Evolutionary conservation across 2,329 filamentous ascomycete genomes (phyloP).

Genomic region (Didymella keratinophila): DNA sequence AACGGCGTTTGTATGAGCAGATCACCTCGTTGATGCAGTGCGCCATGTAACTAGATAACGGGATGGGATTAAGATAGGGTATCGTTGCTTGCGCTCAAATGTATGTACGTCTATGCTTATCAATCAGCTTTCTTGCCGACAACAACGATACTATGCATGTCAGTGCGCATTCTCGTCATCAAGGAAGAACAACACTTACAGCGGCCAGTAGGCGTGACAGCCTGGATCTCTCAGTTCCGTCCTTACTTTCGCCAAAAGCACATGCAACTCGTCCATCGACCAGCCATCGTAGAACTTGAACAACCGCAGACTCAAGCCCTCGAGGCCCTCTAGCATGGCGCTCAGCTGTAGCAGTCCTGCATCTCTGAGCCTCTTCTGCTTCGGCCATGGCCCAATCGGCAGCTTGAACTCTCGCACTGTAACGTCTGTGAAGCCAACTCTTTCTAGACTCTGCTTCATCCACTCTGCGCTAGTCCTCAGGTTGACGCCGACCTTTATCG

Average conservation of each 20-base stretch:
- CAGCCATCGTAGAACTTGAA: slow-evolving; percentile 37
- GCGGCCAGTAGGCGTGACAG: slow-evolving; percentile 41
- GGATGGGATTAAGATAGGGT: not conserved
- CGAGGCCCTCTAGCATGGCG: slow-evolving; percentile 40
- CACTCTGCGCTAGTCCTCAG: slow-evolving; percentile 35
- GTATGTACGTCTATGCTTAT: not conserved
- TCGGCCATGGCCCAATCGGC: slow-evolving; percentile 35
- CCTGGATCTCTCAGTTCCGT: slow-evolving; percentile 39
- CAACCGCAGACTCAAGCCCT: slow-evolving; percentile 35
- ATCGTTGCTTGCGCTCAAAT: not conserved
- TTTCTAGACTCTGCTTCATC: slow-evolving; percentile 23
- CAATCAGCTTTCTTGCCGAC: slow-evolving; percentile 8
- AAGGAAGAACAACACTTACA: slow-evolving; percentile 31
- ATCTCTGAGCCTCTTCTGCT: slow-evolving; percentile 31
- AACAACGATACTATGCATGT: slow-evolving; percentile 9
- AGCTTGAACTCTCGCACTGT: slow-evolving; percentile 30
- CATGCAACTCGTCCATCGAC: slow-evolving; percentile 38
- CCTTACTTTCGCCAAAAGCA: slow-evolving; percentile 46
- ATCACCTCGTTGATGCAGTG: no score
- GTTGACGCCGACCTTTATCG: slow-evolving; percentile 31
- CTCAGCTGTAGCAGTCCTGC: slow-evolving; percentile 39
- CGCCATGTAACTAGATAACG: no score
- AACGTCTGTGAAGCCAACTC: slow-evolving; percentile 34
- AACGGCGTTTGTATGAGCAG: no score
- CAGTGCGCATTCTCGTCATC: not conserved